Percentiles rank a stretch among this genome's conserved stretches.
Evolutionary conservation across 805 yeast species (phyloP).

Genomic region (Candida taoyuanica): DNA sequence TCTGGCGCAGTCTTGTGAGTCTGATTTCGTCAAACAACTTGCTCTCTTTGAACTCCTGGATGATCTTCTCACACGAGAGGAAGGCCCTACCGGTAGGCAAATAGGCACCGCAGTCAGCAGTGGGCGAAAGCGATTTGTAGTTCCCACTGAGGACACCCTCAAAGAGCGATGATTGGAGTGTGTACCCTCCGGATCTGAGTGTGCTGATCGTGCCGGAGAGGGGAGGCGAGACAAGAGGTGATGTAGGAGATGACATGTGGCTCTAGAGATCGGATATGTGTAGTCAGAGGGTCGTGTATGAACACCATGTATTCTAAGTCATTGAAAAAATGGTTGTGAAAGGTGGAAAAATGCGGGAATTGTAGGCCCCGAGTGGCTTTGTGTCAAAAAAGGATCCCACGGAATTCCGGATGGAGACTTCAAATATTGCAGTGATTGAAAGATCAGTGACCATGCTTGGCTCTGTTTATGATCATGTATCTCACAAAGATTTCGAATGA

Average conservation of each 20-base stretch:
- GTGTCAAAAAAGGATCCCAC: conserved; percentile 1
- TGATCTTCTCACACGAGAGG: conserved; percentile 4
- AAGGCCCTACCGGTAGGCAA: not conserved
- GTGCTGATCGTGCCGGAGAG: not conserved
- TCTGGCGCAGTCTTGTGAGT: conserved; percentile 4
- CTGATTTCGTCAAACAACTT: conserved; percentile 3
- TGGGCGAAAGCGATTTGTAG: conserved; percentile 1
- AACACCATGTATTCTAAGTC: no score
- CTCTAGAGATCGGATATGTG: no score
- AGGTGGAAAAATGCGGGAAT: no score
- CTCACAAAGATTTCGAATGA: conserved; percentile 63
- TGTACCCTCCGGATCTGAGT: conserved; percentile 1
- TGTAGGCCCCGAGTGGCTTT: no score
- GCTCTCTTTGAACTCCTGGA: conserved; percentile 5
- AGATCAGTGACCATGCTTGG: conserved; percentile 3
- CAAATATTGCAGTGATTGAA: no score
- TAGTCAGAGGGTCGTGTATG: no score
- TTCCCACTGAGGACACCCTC: conserved; percentile 5
- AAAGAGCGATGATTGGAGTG: conserved; percentile 4
- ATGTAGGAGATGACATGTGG: not conserved
- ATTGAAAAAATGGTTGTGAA: no score
- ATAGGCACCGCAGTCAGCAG: not conserved
- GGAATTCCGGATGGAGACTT: no score
- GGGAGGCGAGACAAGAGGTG: not conserved
- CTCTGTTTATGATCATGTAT: conserved; percentile 39